Percentiles rank a stretch among this genome's conserved stretches.
Conservation (phyloP, 345 rosid genomes). For the Lumnitzera littorea region DNA sequence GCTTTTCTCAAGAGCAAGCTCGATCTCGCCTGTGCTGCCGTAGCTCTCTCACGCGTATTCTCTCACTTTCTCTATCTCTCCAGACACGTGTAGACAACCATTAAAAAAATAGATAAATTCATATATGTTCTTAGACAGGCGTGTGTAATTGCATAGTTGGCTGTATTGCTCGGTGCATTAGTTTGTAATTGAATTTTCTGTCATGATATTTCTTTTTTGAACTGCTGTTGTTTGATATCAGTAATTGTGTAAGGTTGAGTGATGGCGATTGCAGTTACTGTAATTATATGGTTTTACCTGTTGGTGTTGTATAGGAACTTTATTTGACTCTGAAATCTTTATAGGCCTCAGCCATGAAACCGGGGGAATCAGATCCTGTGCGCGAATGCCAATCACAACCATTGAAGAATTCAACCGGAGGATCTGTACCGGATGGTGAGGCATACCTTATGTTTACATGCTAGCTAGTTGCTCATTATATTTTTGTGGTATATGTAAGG, state of each 20-base stretch:
- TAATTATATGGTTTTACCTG: not conserved
- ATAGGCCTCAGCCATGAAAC: slow-evolving; percentile 46
- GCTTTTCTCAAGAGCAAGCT: slow-evolving; percentile 60
- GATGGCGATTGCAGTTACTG: not conserved
- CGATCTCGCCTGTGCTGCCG: slow-evolving; percentile 73
- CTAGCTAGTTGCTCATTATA: too few relatives aligned
- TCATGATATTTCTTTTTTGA: too few relatives aligned
- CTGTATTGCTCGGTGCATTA: too few relatives aligned
- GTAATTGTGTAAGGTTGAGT: too few relatives aligned
- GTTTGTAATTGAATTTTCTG: too few relatives aligned
- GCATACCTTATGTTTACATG: slow-evolving; percentile 5
- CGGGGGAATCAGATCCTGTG: slow-evolving; percentile 37
- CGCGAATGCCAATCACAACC: slow-evolving; percentile 28
- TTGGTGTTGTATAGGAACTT: not conserved
- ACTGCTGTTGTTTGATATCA: too few relatives aligned
- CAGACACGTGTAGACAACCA: not conserved
- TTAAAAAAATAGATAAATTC: not conserved
- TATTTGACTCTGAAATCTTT: not conserved
- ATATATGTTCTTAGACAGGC: not conserved
- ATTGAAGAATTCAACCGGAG: slow-evolving; percentile 18
- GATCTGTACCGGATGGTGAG: slow-evolving; percentile 37
- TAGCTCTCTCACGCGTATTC: slow-evolving; percentile 41
- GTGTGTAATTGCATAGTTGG: not conserved
- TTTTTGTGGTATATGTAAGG: too few relatives aligned
- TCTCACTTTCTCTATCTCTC: not conserved